These are phyloP conservation scores for Davidsoniella eucalypti DNA, from an alignment of 2,329 filamentous ascomycete species.

Conservation along the genomic window DNA sequence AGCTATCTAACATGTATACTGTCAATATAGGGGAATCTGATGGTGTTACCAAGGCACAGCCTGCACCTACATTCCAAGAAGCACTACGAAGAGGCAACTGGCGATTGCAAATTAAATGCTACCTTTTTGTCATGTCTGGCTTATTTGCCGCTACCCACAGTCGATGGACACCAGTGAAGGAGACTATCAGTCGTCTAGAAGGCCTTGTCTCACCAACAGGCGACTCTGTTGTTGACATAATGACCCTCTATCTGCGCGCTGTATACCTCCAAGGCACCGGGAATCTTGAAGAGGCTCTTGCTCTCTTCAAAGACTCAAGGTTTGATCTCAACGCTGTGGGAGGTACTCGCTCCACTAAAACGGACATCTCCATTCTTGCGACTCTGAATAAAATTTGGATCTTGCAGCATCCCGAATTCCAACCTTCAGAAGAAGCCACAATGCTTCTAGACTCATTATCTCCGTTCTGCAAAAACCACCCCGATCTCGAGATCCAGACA, in stretches of 20 bases:
- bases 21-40: conserved; percentile 13
- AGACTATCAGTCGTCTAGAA: conserved; percentile 38
- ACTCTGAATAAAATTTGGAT: conserved; percentile 57
- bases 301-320: conserved; percentile 44
- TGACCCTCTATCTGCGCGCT: conserved; percentile 56
- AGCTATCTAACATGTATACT: not conserved
- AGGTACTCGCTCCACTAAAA: conserved; percentile 33
- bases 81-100: conserved; percentile 44
- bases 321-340: conserved; percentile 36
- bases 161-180: conserved; percentile 49
- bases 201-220: conserved; percentile 24
- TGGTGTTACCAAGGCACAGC: conserved; percentile 8
- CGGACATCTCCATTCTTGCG: conserved; percentile 50
- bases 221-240: conserved; percentile 27
- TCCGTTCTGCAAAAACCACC: conserved; percentile 49
- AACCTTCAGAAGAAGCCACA: conserved; percentile 40
- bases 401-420: conserved; percentile 43
- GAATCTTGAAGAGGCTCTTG: conserved; percentile 49
- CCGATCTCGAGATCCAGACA: conserved; percentile 58
- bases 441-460: conserved; percentile 49
- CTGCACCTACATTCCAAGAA: conserved; percentile 26
- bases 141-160: conserved; percentile 54
- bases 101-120: conserved; percentile 48
- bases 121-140: conserved; percentile 54
- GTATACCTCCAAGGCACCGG: conserved; percentile 64